Percentiles rank a stretch among this genome's conserved stretches.
Conservation (phyloP, 192 early-diverging fungal species). For the Coemansia sp. region DNA sequence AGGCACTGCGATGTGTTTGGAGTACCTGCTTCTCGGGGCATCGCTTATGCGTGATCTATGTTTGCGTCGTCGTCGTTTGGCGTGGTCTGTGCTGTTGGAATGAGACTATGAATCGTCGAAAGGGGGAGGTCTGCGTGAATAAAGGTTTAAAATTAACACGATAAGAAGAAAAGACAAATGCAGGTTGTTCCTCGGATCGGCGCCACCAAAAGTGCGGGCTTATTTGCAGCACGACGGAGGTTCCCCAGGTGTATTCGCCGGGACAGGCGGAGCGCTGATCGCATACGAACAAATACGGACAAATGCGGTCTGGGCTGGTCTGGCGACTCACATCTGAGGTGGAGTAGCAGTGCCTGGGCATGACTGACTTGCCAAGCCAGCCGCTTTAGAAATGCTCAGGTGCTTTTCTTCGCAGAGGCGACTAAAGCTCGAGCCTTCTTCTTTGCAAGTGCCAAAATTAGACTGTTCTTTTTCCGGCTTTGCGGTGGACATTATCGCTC, state of each 20-base stretch:
- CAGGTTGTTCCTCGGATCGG: conserved; percentile 38
- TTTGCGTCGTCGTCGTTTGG: background rate
- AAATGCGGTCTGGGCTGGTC: background rate
- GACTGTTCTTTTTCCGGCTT: background rate
- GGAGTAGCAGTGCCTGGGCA: background rate
- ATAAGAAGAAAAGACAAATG: conserved; percentile 8
- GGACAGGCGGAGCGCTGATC: background rate
- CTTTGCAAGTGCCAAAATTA: background rate
- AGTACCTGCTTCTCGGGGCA: conserved; percentile 22
- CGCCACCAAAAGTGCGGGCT: background rate
- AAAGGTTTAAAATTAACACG: background rate
- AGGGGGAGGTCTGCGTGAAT: background rate
- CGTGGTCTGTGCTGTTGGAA: background rate
- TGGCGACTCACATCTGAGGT: background rate
- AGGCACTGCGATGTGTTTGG: conserved; percentile 60
- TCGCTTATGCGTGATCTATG: background rate
- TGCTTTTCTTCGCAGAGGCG: background rate
- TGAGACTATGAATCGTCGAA: background rate
- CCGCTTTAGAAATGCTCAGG: background rate
- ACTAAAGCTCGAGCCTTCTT: background rate
- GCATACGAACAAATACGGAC: too few relatives aligned
- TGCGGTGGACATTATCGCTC: background rate
- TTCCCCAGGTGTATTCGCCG: background rate
- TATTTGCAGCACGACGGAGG: background rate
- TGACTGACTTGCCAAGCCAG: background rate